Conservation (phyloP, 192 early-diverging fungal genomes). For the Dissophora globulifera region DNA sequence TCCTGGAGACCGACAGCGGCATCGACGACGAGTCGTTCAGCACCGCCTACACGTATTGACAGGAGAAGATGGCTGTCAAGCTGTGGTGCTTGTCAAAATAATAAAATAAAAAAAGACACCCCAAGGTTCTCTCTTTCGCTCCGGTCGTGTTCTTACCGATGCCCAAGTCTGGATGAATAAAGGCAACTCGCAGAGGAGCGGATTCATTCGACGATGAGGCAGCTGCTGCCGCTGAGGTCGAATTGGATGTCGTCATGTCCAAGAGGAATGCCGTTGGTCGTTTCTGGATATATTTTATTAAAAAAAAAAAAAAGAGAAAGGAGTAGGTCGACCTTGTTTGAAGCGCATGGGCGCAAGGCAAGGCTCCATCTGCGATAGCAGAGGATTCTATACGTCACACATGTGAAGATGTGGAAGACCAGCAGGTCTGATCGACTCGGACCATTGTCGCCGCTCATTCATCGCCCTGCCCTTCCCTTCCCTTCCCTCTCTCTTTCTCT, state of each 20-base stretch:
- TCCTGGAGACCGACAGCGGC: slow-evolving; percentile 83
- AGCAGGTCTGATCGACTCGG: too few species aligned
- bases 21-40: slow-evolving; percentile 95
- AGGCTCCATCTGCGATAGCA: too few species aligned
- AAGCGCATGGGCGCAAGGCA: too few species aligned
- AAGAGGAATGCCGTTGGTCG: not conserved
- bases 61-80: too few species aligned
- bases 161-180: slow-evolving; percentile 94
- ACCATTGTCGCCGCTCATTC: not conserved
- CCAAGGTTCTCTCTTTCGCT: too few species aligned
- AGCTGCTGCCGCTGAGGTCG: not conserved
- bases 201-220: slow-evolving; percentile 1
- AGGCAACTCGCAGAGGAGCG: slow-evolving; percentile 69
- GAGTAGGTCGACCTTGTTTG: not conserved
- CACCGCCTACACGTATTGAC: slow-evolving; percentile 71
- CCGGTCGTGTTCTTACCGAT: slow-evolving; percentile 72
- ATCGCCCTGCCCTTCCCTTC: slow-evolving; percentile 2
- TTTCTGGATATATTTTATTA: not conserved
- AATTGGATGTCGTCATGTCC: not conserved
- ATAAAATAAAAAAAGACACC: not conserved
- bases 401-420: not conserved
- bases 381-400: too few species aligned
- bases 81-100: too few species aligned
- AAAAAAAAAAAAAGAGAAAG: too few species aligned
- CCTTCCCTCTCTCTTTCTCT: slow-evolving; percentile 8